Conservation (phyloP, 495 filamentous ascomycete genomes). For the Aeminium ludgeri region DNA sequence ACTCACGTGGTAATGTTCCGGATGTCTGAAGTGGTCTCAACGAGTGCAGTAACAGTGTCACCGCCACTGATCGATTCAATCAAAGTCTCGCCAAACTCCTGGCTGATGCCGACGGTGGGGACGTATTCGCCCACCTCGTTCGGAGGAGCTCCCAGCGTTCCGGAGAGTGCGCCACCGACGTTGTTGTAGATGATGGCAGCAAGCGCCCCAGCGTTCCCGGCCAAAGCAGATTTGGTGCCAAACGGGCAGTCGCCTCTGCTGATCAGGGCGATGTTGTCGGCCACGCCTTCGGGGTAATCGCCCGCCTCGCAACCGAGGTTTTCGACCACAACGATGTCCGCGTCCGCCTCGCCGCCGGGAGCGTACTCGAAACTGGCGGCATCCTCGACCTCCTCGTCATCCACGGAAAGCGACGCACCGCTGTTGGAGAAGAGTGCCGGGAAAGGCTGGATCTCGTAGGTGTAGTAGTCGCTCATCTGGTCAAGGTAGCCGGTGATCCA, state of each 20-base stretch:
- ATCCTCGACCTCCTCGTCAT: conserved; percentile 19
- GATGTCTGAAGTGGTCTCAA: conserved; percentile 14
- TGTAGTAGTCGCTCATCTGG: conserved; percentile 41
- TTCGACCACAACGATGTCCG: conserved; percentile 30
- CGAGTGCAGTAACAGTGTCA: conserved; percentile 15
- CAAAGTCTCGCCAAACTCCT: conserved; percentile 34
- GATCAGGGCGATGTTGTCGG: conserved; percentile 44
- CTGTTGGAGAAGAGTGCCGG: conserved; percentile 24
- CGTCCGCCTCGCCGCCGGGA: conserved; percentile 31
- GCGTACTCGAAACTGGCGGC: conserved; percentile 31
- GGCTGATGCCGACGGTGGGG: conserved; percentile 37
- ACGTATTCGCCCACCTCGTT: conserved; percentile 32
- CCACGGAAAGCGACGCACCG: conserved; percentile 19
- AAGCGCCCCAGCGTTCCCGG: conserved; percentile 41
- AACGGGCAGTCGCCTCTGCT: conserved; percentile 46
- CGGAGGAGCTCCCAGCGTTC: conserved; percentile 38
- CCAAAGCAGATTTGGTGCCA: conserved; percentile 39
- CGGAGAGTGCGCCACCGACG: conserved; percentile 14
- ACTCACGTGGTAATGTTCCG: conserved; percentile 30
- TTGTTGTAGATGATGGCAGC: conserved; percentile 54
- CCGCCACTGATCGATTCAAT: conserved; percentile 27
- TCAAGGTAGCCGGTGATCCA: conserved; percentile 33
- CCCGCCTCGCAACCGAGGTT: conserved; percentile 40
- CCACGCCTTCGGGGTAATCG: conserved; percentile 39
- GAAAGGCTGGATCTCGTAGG: conserved; percentile 43